Base-by-base conservation (phyloP, 2,329 filamentous ascomycete genomes). In the Rhinocladiella mackenziei region DNA sequence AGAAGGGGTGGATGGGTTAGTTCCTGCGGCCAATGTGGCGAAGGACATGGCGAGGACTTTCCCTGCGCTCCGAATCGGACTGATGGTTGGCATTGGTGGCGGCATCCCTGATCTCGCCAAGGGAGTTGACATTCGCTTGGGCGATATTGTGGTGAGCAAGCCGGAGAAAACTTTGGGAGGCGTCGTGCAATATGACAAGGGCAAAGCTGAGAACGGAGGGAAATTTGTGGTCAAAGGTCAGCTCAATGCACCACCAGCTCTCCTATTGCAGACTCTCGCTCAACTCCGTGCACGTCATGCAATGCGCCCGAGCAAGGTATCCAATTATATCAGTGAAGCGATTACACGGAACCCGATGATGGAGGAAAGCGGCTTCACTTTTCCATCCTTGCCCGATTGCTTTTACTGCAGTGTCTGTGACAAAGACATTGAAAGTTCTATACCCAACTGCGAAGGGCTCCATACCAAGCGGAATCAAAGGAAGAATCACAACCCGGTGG, bases 1-100 rank as follows among this genome's bases (percentile, higher is more conserved):
- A 19, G 32, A 17, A 3, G 32, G 32, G 5, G 13, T 35, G 7
- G 32, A 35, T n/a, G 32, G 32, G 5, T 11, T 19, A 7, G 17
- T 35, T 4, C 13, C 32, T 3, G 5, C 32, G 7, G 32, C 32
- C 8, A 35, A 19, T 13, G 32, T 35, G 17, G 32, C 22, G 17
- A 35, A 35, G 15, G 32, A 35, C 32, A 35, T 35, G 18, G n/a
- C 17, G 4, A 17, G 32, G 8, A n/a, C 32, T 20, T 35, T 35
- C 32, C 32, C 19, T n/a, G 32, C 19, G 4, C 18, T 35, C 4
- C 32, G 32, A 9, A 20, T 35, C 18, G 22, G 19, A 19, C 4
- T 35, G 18, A 17, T 35, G 18, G 32, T 35, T 4, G 32, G 32
- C 17, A 35, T 35, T 35, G 32, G 17, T 19, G 32, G 17, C 17